Evolutionary conservation across 2,329 filamentous ascomycete genomes (phyloP).

Genomic region (Gyromitra esculenta): DNA sequence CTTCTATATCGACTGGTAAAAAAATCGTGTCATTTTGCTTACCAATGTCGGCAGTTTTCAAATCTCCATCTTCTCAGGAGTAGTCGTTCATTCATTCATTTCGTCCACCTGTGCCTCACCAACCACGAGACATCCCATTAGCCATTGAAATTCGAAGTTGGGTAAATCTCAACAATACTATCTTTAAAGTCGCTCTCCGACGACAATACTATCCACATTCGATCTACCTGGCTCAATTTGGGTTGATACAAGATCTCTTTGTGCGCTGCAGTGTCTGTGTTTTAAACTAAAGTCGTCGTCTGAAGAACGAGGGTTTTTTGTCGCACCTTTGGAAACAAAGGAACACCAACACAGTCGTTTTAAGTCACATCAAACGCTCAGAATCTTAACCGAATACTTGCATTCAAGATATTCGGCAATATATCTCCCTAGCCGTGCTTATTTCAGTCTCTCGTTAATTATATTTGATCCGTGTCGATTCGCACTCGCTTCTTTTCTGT

Average conservation of each 20-base stretch:
- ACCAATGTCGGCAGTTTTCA: slow-evolving; percentile 40
- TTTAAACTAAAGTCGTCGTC: slow-evolving; percentile 5
- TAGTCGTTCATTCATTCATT: slow-evolving; percentile 38
- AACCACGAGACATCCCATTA: slow-evolving; percentile 38
- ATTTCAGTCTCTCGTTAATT: slow-evolving; percentile 30
- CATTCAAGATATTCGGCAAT: not conserved
- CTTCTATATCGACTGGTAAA: not conserved
- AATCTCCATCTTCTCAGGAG: slow-evolving; percentile 43
- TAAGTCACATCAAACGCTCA: not conserved
- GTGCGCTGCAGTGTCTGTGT: slow-evolving; percentile 30
- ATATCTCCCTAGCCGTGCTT: slow-evolving; percentile 7
- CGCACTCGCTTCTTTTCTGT: slow-evolving; percentile 15
- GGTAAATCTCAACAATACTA: slow-evolving; percentile 30
- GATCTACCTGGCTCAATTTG: slow-evolving; percentile 11
- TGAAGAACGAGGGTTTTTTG: slow-evolving; percentile 16
- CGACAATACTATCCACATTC: slow-evolving; percentile 4
- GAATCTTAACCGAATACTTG: slow-evolving; percentile 9
- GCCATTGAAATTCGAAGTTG: slow-evolving; percentile 33
- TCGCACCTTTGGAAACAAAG: slow-evolving; percentile 29
- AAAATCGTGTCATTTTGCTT: slow-evolving; percentile 29
- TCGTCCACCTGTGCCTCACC: not conserved
- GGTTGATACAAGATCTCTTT: slow-evolving; percentile 38
- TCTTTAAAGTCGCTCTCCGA: slow-evolving; percentile 39
- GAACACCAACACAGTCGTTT: slow-evolving; percentile 8
- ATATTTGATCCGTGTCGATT: slow-evolving; percentile 11